These are phyloP conservation scores for Apophysomyces variabilis DNA, from an alignment of 371 early-diverging fungal genomes.

Conservation along the genomic window DNA sequence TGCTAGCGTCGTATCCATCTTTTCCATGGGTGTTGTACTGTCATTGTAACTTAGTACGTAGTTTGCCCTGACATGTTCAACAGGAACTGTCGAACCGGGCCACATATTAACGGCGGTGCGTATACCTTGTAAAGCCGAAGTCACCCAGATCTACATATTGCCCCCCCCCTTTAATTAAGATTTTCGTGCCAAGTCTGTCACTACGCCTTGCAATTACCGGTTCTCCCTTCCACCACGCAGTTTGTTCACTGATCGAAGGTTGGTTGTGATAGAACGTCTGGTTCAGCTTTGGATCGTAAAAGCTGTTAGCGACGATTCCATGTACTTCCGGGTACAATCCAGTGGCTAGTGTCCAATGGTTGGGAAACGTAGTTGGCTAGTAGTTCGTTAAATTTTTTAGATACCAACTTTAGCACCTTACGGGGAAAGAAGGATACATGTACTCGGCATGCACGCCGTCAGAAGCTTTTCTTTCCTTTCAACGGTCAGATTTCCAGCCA, in stretches of 20 bases:
- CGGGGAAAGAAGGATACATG: constrained; percentile 81
- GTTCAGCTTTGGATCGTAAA: constrained; percentile 75
- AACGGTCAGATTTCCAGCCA: not conserved
- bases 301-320: constrained; percentile 91
- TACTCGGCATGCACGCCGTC: constrained; percentile 60
- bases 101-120: constrained; percentile 80
- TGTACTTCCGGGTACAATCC: constrained; percentile 91
- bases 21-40: constrained; percentile 50
- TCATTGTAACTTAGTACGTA: constrained; percentile 61
- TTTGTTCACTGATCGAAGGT: constrained; percentile 46
- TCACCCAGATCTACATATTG: constrained; percentile 75
- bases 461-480: constrained; percentile 25
- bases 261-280: constrained; percentile 78
- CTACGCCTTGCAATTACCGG: constrained; percentile 53
- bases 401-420: constrained; percentile 19
- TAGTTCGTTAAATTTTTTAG: not conserved
- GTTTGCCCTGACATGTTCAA: constrained; percentile 60
- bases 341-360: constrained; percentile 91
- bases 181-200: not conserved
- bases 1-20: constrained; percentile 61
- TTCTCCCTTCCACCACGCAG: constrained; percentile 88
- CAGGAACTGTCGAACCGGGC: constrained; percentile 82
- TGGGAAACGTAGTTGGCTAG: constrained; percentile 85
- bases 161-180: not conserved
- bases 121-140: constrained; percentile 68